phyloP scores from a whole-genome alignment of 208 protist species.

The Acanthamoeba castellanii region DNA sequence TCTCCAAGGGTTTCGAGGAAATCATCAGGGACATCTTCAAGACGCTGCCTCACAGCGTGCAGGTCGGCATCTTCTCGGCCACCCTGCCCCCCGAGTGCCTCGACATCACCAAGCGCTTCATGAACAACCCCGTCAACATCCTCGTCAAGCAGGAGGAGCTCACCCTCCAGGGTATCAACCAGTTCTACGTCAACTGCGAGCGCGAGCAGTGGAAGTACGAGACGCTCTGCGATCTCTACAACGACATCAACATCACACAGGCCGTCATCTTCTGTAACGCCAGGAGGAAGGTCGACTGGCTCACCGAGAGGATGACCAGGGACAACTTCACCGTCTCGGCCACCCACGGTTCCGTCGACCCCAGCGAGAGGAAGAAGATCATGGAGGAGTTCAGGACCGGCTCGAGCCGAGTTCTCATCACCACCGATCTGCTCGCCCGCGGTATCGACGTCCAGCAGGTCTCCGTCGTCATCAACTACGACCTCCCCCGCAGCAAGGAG shows the following conservation, averaged over 20 bases:
- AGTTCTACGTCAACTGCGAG: constrained; percentile 98
- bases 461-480: constrained; percentile 99
- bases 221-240: constrained; percentile 96
- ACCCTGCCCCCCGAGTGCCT: constrained; percentile 99
- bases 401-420: constrained; percentile 97
- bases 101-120: constrained; percentile 99
- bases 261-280: constrained; percentile 99
- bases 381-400: constrained; percentile 98
- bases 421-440: constrained; percentile 99
- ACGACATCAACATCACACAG: constrained; percentile 93
- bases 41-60: constrained; percentile 96
- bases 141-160: constrained; percentile 99
- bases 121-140: constrained; percentile 98
- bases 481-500: constrained; percentile 99
- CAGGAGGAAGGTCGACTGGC: constrained; percentile 96
- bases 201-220: constrained; percentile 98
- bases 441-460: constrained; percentile 99
- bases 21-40: constrained; percentile 99
- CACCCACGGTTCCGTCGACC: constrained; percentile 98
- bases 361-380: constrained; percentile 98
- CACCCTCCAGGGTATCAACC: constrained; percentile 99
- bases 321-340: constrained; percentile 96
- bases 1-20: constrained; percentile 93
- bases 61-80: constrained; percentile 98
- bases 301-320: constrained; percentile 95